These are phyloP conservation scores for Tylopilus rubrobrunneus DNA, from an alignment of 768 basidiomycete genomes.

Conservation along the genomic window DNA sequence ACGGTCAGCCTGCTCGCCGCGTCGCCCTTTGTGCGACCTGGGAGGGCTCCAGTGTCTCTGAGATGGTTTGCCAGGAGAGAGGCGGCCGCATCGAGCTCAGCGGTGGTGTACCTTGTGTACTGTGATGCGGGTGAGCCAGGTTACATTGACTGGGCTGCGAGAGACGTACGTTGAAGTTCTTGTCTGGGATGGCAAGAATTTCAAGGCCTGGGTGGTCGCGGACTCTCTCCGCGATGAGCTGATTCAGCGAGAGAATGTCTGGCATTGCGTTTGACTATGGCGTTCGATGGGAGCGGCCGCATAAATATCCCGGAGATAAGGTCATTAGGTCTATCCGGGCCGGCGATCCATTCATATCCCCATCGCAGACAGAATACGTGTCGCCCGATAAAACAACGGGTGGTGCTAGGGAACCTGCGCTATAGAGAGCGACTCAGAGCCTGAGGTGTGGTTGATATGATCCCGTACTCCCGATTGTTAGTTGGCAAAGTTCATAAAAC, in stretches of 20 bases:
- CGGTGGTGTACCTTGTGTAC: constrained; percentile 25
- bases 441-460: too few relatives aligned
- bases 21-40: constrained; percentile 24
- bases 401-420: too few relatives aligned
- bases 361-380: too few relatives aligned
- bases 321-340: too few relatives aligned
- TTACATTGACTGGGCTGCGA: not conserved
- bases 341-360: too few relatives aligned
- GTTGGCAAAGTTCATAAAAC: too few relatives aligned
- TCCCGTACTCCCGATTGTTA: too few relatives aligned
- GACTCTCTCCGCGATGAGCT: constrained; percentile 20
- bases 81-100: constrained; percentile 24
- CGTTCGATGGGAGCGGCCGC: too few relatives aligned
- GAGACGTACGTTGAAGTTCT: constrained; percentile 17
- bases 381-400: too few relatives aligned
- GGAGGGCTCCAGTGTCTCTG: constrained; percentile 15
- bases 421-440: too few relatives aligned
- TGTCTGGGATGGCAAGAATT: constrained; percentile 24
- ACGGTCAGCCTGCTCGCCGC: constrained; percentile 23
- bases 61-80: constrained; percentile 25
- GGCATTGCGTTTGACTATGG: constrained; percentile 9
- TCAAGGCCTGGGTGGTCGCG: constrained; percentile 20
- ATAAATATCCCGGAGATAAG: too few relatives aligned
- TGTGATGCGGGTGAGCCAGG: not conserved
- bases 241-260: constrained; percentile 25